Conservation (phyloP, 164 flowering plant species). For the Umbellularia californica region DNA sequence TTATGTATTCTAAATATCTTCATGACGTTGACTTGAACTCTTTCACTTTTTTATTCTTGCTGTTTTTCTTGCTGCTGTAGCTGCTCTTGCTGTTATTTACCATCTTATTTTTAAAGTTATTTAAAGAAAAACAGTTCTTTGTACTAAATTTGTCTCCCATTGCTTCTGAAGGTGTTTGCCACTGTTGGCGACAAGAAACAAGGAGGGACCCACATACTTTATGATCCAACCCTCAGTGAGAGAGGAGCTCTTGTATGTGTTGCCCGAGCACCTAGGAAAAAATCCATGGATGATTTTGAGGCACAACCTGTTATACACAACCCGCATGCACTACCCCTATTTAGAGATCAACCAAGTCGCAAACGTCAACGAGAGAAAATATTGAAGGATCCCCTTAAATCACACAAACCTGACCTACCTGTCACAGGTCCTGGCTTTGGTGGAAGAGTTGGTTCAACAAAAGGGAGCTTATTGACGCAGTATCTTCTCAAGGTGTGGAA, state of each 20-base stretch:
- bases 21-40: neutral
- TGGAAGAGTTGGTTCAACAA: slow-evolving; percentile 85
- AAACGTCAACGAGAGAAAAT: slow-evolving; percentile 91
- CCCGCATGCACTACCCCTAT: slow-evolving; percentile 95
- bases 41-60: neutral
- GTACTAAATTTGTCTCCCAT: slow-evolving; percentile 2
- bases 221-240: slow-evolving; percentile 87
- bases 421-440: slow-evolving; percentile 94
- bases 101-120: neutral
- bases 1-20: neutral
- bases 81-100: neutral
- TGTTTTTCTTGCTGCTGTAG: neutral
- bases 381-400: slow-evolving; percentile 87
- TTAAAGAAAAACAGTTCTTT: neutral
- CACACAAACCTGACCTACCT: slow-evolving; percentile 93
- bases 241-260: slow-evolving; percentile 98
- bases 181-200: slow-evolving; percentile 81
- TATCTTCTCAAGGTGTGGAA: slow-evolving; percentile 84
- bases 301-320: slow-evolving; percentile 83
- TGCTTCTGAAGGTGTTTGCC: slow-evolving; percentile 60
- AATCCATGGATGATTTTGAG: slow-evolving; percentile 86
- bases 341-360: slow-evolving; percentile 96
- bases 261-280: slow-evolving; percentile 94
- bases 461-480: slow-evolving; percentile 91
- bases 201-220: slow-evolving; percentile 91